Evolutionary conservation across 176 grass and related monocot species (phyloP), one percentile per base, ranked within the genome.

Genomic region (Cymbopogon citratus): DNA sequence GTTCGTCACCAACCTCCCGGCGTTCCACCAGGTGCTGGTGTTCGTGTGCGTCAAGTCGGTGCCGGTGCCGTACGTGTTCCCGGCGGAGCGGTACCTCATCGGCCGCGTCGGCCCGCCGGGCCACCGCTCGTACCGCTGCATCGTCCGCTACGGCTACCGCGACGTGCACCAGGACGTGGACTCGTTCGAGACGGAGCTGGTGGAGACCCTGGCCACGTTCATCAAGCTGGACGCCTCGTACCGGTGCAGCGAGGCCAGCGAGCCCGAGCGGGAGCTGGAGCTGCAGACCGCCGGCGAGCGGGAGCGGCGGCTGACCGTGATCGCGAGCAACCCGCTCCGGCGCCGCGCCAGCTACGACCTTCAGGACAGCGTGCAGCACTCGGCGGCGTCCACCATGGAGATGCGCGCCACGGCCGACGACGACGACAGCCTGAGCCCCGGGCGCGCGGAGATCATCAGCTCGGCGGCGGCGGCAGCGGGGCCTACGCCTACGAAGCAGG

Each of bases 21-120:
- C 95, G 24, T 98, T 95, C 87, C 95, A 98, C 48, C 82, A 46
- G 16, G 84, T 95, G 57, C 87, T 98, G 18, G 95, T 98, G 71
- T 93, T 98, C 83, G 92, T 98, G n/a, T 98, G 95, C 63, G 90
- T 98, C 71, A 98, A 98, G 82, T 90, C 78, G 18, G 92, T 98
- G 28, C 92, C 95, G 0, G 95, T 98, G 76, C 90, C 95, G 23
- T 82, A 95, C 33, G 90, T 98, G 48, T 87, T 94, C 72, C 88
- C 92, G 45, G 71, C 85, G 51, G 95, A 98, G 78, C 84, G 95
- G 25, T 98, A 92, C 85, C 92, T 98, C 27, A 72, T 98, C 14
- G 95, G 95, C 10, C 92, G 89, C 39, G 95, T 98, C n/a, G 95
- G 95, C 6, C 95, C 95, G 6, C 90, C 90, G 4, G 48, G 84